These are phyloP conservation scores for Fusarium equiseti DNA, from an alignment of 2,329 filamentous ascomycete genomes.

Conservation along the genomic window DNA sequence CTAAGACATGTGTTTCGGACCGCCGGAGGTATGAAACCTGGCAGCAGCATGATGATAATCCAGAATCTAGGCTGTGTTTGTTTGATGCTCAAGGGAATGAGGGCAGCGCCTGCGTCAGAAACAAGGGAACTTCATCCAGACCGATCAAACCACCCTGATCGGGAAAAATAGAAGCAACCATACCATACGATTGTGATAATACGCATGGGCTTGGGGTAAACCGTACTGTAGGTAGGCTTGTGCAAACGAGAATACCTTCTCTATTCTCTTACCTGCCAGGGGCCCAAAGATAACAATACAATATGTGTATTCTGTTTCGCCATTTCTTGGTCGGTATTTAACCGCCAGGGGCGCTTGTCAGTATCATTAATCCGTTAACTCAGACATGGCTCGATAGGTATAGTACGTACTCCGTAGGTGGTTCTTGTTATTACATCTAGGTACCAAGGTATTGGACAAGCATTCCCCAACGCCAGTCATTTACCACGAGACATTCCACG, in stretches of 20 bases:
- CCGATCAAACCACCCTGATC: background rate
- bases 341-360: background rate
- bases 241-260: background rate
- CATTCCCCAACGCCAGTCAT: constrained; percentile 30
- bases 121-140: constrained; percentile 14
- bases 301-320: constrained; percentile 13
- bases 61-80: constrained; percentile 5
- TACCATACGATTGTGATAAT: background rate
- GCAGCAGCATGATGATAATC: constrained; percentile 3
- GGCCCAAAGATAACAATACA: background rate
- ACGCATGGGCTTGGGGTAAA: background rate
- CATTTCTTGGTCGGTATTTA: constrained; percentile 1
- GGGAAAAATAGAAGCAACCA: background rate
- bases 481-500: constrained; percentile 8
- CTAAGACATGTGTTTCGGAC: background rate
- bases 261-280: background rate
- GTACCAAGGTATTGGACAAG: constrained; percentile 12
- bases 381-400: background rate
- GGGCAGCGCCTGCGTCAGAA: background rate
- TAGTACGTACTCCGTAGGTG: background rate
- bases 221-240: background rate
- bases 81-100: background rate
- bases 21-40: constrained; percentile 18
- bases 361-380: constrained; percentile 4
- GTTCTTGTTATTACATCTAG: background rate